Evolutionary conservation across 768 basidiomycete species (phyloP).

Genomic region (Mycena filopes): DNA sequence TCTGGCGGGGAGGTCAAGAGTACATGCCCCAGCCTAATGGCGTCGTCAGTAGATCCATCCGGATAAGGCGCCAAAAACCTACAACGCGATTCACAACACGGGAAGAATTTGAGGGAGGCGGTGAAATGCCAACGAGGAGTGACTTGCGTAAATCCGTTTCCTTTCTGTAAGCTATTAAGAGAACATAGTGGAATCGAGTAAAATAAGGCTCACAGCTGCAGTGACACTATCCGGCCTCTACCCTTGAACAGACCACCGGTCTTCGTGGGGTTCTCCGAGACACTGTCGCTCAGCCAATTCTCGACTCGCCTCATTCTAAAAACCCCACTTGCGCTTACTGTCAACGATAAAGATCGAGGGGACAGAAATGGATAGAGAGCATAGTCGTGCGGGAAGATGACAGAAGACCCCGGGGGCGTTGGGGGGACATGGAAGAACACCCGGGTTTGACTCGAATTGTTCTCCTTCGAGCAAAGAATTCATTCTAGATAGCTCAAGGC

Average conservation of each 20-base stretch:
- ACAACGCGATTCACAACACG: constrained; percentile 54
- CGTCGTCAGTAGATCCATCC: constrained; percentile 19
- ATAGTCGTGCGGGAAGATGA: constrained; percentile 54
- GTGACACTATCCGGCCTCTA: constrained; percentile 45
- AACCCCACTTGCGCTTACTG: constrained; percentile 50
- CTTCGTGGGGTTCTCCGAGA: constrained; percentile 46
- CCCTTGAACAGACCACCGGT: constrained; percentile 52
- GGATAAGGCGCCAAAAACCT: constrained; percentile 29
- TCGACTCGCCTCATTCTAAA: constrained; percentile 73
- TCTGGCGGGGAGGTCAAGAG: constrained; percentile 44
- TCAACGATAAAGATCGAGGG: constrained; percentile 61
- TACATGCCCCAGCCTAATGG: constrained; percentile 67
- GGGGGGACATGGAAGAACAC: constrained; percentile 45
- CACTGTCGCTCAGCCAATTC: constrained; percentile 61
- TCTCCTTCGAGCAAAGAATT: constrained; percentile 20
- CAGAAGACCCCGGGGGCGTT: constrained; percentile 33
- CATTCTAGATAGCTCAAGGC: constrained; percentile 16
- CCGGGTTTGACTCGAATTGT: constrained; percentile 16
- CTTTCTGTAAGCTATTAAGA: constrained; percentile 14
- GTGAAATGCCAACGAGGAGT: constrained; percentile 4
- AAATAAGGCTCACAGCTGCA: constrained; percentile 47
- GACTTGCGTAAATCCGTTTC: constrained; percentile 24
- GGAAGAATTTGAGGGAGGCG: constrained; percentile 21
- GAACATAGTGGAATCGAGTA: background rate
- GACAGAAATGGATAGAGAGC: constrained; percentile 76